These are phyloP conservation scores for Akanthomyces lecanii DNA, from an alignment of 2,329 filamentous ascomycete species.

Conservation along the genomic window DNA sequence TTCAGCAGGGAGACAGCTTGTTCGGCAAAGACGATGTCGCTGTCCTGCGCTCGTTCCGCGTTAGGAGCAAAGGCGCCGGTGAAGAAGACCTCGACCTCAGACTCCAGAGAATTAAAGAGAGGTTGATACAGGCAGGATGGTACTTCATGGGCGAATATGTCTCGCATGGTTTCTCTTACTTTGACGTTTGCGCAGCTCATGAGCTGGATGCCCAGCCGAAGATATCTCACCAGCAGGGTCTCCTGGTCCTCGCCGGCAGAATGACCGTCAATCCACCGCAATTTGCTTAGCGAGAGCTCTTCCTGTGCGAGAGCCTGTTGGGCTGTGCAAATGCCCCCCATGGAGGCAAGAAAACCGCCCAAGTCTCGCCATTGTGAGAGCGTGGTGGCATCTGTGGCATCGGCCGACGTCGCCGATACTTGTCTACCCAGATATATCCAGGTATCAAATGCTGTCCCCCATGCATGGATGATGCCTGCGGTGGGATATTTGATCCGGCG, in stretches of 20 bases:
- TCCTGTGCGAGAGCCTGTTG: constrained; percentile 54
- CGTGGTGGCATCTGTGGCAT: constrained; percentile 51
- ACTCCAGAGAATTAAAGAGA: constrained; percentile 61
- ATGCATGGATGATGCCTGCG: constrained; percentile 62
- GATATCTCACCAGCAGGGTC: constrained; percentile 54
- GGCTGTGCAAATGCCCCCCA: constrained; percentile 62
- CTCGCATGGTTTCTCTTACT: constrained; percentile 62
- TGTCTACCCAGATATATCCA: constrained; percentile 63
- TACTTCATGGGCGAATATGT: constrained; percentile 62
- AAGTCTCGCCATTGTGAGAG: constrained; percentile 65
- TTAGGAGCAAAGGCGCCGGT: constrained; percentile 47
- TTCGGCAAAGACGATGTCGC: constrained; percentile 62
- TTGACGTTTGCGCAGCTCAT: constrained; percentile 60
- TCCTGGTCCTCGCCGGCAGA: constrained; percentile 58
- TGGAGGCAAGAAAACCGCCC: constrained; percentile 63
- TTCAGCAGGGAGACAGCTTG: constrained; percentile 62
- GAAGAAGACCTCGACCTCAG: constrained; percentile 60
- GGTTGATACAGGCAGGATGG: constrained; percentile 58
- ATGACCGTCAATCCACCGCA: constrained; percentile 62
- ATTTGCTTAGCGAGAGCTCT: constrained; percentile 51
- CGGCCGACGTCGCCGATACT: constrained; percentile 49
- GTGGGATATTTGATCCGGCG: constrained; percentile 59
- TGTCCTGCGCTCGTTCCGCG: constrained; percentile 50
- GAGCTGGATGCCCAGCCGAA: constrained; percentile 61
- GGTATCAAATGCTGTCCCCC: constrained; percentile 61